These are phyloP conservation scores for Aspergillus eucalypticola DNA, from an alignment of 2,329 filamentous ascomycete genomes.

Conservation along the genomic window DNA sequence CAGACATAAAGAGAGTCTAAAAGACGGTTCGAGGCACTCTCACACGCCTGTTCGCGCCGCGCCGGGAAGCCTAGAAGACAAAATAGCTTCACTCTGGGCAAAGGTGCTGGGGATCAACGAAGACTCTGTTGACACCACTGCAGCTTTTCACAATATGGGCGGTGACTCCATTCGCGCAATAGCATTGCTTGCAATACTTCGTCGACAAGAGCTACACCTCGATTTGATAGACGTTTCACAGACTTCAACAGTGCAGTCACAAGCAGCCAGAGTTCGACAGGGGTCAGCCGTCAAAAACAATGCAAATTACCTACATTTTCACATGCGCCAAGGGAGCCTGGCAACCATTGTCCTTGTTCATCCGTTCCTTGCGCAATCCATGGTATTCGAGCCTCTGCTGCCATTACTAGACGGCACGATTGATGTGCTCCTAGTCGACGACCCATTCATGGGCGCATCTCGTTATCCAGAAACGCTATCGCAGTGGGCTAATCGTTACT, in stretches of 20 bases:
- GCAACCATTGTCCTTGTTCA: constrained; percentile 11
- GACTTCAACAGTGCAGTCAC: constrained; percentile 5
- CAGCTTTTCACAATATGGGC: constrained; percentile 2
- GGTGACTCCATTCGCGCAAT: constrained; percentile 11
- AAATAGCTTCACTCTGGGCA: constrained; percentile 5
- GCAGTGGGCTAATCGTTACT: constrained; percentile 1
- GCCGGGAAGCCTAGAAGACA: constrained; percentile 4
- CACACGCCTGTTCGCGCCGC: background rate
- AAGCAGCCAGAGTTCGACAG: background rate
- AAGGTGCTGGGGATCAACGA: background rate
- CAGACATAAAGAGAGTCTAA: background rate
- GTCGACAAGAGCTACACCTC: constrained; percentile 1
- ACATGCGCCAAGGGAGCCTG: background rate
- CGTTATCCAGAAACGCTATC: background rate
- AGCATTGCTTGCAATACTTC: background rate
- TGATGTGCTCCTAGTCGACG: constrained; percentile 9
- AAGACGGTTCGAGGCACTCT: too few species aligned
- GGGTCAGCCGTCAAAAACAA: background rate
- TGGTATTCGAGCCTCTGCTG: constrained; percentile 4
- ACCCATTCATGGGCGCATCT: constrained; percentile 9
- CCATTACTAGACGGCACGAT: constrained; percentile 5
- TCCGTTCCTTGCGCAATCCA: constrained; percentile 8
- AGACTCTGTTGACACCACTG: background rate
- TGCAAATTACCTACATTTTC: background rate
- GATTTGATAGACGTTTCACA: constrained; percentile 2